A percentile compares a stretch with the other conserved stretches of the same genome.
phyloP scores from a whole-genome alignment of 805 yeast genomes.

The Candida silvatica region DNA sequence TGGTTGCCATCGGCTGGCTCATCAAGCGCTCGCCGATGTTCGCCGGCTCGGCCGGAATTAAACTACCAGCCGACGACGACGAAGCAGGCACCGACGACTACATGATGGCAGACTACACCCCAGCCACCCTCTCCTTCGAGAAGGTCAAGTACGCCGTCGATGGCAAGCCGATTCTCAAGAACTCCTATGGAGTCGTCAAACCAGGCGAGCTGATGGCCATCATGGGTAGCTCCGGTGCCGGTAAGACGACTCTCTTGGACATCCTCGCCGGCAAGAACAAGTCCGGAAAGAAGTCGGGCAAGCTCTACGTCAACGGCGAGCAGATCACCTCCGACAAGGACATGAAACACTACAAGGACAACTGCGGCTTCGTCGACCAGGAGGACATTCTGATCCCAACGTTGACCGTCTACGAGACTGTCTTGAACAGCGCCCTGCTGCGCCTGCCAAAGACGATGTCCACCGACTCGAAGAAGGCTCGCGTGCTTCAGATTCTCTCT shows the following conservation, averaged over 20 bases:
- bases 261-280: slow-evolving; percentile 86
- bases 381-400: slow-evolving; percentile 89
- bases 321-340: slow-evolving; percentile 19
- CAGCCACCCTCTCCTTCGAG: slow-evolving; percentile 71
- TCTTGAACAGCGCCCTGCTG: slow-evolving; percentile 81
- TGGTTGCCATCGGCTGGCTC: slow-evolving; percentile 35
- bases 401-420: slow-evolving; percentile 92
- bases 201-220: slow-evolving; percentile 91
- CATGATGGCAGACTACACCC: slow-evolving; percentile 44
- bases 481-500: slow-evolving; percentile 77
- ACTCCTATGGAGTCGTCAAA: slow-evolving; percentile 65
- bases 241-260: slow-evolving; percentile 89
- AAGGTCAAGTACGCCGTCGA: slow-evolving; percentile 55
- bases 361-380: slow-evolving; percentile 93
- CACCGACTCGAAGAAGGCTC: slow-evolving; percentile 57
- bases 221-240: slow-evolving; percentile 99
- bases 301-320: slow-evolving; percentile 70
- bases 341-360: slow-evolving; percentile 43
- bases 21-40: slow-evolving; percentile 59
- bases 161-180: slow-evolving; percentile 44
- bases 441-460: slow-evolving; percentile 80
- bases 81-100: slow-evolving; percentile 27
- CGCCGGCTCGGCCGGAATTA: slow-evolving; percentile 19
- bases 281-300: slow-evolving; percentile 62
- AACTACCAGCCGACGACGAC: slow-evolving; percentile 18